These are phyloP conservation scores for Russula brevipes DNA, from an alignment of 768 basidiomycete species.

Conservation along the genomic window DNA sequence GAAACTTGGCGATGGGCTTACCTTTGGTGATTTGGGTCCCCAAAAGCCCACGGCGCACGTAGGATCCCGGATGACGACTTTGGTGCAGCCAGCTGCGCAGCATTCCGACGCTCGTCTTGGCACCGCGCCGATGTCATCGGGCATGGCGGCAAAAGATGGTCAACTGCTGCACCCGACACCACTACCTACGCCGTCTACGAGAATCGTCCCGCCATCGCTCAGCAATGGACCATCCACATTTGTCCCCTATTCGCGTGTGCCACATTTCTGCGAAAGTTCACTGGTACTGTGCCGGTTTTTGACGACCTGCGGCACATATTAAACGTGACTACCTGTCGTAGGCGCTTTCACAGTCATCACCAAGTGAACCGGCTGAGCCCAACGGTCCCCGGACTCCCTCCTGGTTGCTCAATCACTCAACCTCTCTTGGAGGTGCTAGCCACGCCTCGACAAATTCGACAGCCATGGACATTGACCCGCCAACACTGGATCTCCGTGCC, in stretches of 20 bases:
- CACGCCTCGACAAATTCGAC: background rate
- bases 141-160: background rate
- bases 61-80: background rate
- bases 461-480: constrained; percentile 13
- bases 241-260: background rate
- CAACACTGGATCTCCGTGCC: constrained; percentile 17
- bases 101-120: background rate
- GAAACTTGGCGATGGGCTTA: background rate
- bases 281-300: background rate
- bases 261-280: background rate
- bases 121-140: background rate
- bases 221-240: background rate
- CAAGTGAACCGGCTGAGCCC: background rate
- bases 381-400: background rate
- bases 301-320: background rate
- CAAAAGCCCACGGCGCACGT: background rate
- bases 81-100: background rate
- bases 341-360: background rate
- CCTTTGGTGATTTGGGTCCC: background rate
- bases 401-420: background rate
- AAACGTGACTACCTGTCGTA: background rate
- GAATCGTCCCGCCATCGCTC: background rate
- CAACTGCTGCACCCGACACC: background rate
- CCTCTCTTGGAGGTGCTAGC: background rate
- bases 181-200: background rate